Evolutionary conservation across 805 yeast genomes (phyloP).

Genomic region (Lipomyces mesembrius): DNA sequence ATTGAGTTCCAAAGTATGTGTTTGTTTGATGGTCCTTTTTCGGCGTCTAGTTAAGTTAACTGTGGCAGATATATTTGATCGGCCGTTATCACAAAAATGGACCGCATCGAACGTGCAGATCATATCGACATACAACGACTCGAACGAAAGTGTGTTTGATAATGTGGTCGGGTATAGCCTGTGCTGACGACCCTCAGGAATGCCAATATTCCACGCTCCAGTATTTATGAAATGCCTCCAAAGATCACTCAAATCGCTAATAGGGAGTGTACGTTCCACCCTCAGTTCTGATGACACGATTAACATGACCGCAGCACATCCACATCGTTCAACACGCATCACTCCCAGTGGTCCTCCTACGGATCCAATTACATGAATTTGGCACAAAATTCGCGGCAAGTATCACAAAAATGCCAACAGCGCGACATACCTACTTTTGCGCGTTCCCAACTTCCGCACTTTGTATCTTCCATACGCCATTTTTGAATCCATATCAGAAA

Average conservation of each 20-base stretch:
- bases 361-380: conserved; percentile 25
- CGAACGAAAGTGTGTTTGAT: neutral
- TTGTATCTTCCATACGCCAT: conserved; percentile 31
- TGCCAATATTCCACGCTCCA: conserved; percentile 29
- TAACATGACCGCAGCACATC: conserved; percentile 20
- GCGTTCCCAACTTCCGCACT: conserved; percentile 27
- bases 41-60: neutral
- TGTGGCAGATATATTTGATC: conserved; percentile 25
- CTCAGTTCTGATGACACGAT: neutral
- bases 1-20: conserved; percentile 31
- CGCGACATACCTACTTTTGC: conserved; percentile 19
- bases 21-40: neutral
- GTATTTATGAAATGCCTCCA: conserved; percentile 19
- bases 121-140: neutral
- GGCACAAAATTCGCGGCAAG: neutral
- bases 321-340: conserved; percentile 30
- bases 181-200: conserved; percentile 5
- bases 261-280: conserved; percentile 18
- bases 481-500: conserved; percentile 23
- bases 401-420: neutral
- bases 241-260: conserved; percentile 17
- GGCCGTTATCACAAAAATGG: conserved; percentile 24
- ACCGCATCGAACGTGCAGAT: conserved; percentile 25
- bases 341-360: conserved; percentile 26
- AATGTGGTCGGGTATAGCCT: neutral